phyloP scores from a whole-genome alignment of 1,284 basidiomycete species.

The Fomitopsis pinicola region DNA sequence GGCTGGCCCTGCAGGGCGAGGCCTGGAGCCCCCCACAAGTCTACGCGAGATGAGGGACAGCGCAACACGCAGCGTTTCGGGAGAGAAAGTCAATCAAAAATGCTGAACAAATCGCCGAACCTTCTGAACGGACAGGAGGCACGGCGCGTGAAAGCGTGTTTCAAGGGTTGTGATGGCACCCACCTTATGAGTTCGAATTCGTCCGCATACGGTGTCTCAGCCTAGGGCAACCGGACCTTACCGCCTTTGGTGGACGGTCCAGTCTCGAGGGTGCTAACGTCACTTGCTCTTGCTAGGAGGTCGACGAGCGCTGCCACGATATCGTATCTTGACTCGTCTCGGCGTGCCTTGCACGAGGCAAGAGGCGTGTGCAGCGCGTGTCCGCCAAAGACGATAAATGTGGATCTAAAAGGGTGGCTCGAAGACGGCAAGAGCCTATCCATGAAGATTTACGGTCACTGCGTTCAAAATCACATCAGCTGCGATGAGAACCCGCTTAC shows the following conservation, averaged over 20 bases:
- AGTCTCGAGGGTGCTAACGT: slow-evolving; percentile 2
- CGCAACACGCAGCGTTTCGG: slow-evolving; percentile 17
- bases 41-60: slow-evolving; percentile 22
- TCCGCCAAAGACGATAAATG: slow-evolving; percentile 15
- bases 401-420: slow-evolving; percentile 17
- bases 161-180: slow-evolving; percentile 8
- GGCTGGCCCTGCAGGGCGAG: slow-evolving; percentile 28
- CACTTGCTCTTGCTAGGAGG: slow-evolving; percentile 4
- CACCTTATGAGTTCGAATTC: background rate
- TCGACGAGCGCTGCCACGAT: slow-evolving; percentile 2
- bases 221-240: background rate
- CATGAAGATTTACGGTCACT: background rate
- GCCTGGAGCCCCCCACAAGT: slow-evolving; percentile 28
- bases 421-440: slow-evolving; percentile 9
- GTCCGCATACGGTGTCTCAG: background rate
- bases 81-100: slow-evolving; percentile 20
- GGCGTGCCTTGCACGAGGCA: slow-evolving; percentile 24
- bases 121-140: slow-evolving; percentile 15
- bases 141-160: slow-evolving; percentile 13
- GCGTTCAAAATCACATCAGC: slow-evolving; percentile 4
- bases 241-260: background rate
- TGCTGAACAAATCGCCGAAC: slow-evolving; percentile 20
- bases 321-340: slow-evolving; percentile 17
- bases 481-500: slow-evolving; percentile 1
- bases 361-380: slow-evolving; percentile 22